phyloP scores from a whole-genome alignment of 2,329 filamentous ascomycete genomes.

The Grosmannia huntii region DNA sequence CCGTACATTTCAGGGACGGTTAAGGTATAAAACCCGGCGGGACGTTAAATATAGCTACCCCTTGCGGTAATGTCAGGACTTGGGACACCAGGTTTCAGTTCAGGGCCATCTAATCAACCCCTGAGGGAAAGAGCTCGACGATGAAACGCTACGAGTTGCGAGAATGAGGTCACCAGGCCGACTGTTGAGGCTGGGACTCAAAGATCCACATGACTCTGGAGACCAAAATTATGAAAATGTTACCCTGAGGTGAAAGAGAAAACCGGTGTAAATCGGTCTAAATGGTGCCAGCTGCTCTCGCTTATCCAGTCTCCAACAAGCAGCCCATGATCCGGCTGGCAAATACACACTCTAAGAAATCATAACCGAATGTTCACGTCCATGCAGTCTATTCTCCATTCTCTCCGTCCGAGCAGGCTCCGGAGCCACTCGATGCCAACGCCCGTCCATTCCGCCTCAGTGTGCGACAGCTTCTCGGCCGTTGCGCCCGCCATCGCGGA shows the following conservation, averaged over 20 bases:
- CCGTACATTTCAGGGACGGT: too few relatives aligned
- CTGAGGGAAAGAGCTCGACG: too few relatives aligned
- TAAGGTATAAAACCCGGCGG: too few relatives aligned
- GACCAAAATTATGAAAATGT: too few relatives aligned
- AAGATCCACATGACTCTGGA: too few relatives aligned
- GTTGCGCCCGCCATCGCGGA: conserved; percentile 54
- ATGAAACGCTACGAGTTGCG: too few relatives aligned
- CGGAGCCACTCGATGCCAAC: conserved; percentile 78
- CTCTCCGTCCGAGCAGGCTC: conserved; percentile 65
- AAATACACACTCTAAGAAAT: background rate
- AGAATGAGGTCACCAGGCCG: too few relatives aligned
- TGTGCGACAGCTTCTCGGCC: conserved; percentile 45
- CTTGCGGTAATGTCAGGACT: too few relatives aligned
- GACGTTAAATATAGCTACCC: too few relatives aligned
- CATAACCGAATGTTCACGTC: conserved; percentile 73
- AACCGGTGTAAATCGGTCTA: background rate
- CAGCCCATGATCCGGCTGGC: background rate
- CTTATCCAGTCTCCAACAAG: background rate
- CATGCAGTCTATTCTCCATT: conserved; percentile 86
- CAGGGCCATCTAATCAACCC: too few relatives aligned
- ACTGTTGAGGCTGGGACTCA: too few relatives aligned
- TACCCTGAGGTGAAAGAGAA: background rate
- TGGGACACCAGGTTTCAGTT: too few relatives aligned
- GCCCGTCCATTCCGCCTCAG: conserved; percentile 56
- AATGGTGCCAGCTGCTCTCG: background rate